A percentile compares a stretch with the other conserved stretches of the same genome.
These are phyloP conservation scores for Camptophora hylomeconis DNA, from an alignment of 2,329 filamentous ascomycete genomes.

Conservation along the genomic window DNA sequence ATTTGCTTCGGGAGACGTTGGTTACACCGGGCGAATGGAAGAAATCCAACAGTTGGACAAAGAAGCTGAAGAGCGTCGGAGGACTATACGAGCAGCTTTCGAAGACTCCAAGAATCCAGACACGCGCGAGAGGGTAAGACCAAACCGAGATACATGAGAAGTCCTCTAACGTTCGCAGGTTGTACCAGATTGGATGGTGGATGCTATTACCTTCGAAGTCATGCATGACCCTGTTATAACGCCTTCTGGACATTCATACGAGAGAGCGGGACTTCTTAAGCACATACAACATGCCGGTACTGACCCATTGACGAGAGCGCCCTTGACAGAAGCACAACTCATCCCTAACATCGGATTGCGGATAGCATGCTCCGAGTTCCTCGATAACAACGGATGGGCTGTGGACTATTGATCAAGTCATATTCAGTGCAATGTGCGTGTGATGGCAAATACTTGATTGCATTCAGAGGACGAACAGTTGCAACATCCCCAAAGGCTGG, in stretches of 20 bases:
- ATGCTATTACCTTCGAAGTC: slow-evolving; percentile 36
- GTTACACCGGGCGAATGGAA: slow-evolving; percentile 56
- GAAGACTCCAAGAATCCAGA: slow-evolving; percentile 28
- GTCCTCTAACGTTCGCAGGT: slow-evolving; percentile 20
- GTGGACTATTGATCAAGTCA: slow-evolving; percentile 74
- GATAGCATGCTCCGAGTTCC: slow-evolving; percentile 72
- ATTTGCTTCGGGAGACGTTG: slow-evolving; percentile 30
- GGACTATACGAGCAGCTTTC: slow-evolving; percentile 32
- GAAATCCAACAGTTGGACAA: slow-evolving; percentile 44
- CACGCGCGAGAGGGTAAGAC: slow-evolving; percentile 29
- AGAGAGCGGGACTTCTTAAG: slow-evolving; percentile 72
- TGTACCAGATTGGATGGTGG: slow-evolving; percentile 36
- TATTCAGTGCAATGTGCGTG: too few species aligned
- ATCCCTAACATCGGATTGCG: slow-evolving; percentile 71
- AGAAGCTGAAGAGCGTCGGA: slow-evolving; percentile 34
- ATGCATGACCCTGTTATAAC: slow-evolving; percentile 40
- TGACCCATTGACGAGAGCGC: slow-evolving; percentile 75
- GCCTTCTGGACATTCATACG: slow-evolving; percentile 80
- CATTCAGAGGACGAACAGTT: too few species aligned
- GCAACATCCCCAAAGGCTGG: too few species aligned
- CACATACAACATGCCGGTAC: slow-evolving; percentile 62
- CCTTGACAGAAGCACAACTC: slow-evolving; percentile 55
- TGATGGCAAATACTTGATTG: too few species aligned
- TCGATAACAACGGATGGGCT: slow-evolving; percentile 80
- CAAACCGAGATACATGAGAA: slow-evolving; percentile 1